Percentiles rank a stretch among this genome's conserved stretches.
Conservation (phyloP, 495 filamentous ascomycete genomes). For the Pseudevernia furfuracea region DNA sequence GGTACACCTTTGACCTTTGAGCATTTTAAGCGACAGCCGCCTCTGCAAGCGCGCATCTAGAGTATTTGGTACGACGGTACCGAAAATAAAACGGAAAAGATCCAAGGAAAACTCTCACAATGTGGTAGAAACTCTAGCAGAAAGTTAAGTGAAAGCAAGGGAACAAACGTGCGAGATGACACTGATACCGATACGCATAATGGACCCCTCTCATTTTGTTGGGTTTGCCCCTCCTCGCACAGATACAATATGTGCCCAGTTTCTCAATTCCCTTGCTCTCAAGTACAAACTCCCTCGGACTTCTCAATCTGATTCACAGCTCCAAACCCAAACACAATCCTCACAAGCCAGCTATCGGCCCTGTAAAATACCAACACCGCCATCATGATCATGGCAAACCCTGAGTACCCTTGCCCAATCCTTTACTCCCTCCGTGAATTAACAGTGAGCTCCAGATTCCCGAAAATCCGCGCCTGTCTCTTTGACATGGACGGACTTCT, state of each 20-base stretch:
- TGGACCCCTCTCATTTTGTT: background rate
- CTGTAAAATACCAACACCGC: slow-evolving; percentile 1
- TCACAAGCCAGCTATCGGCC: slow-evolving; percentile 5
- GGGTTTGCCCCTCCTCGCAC: background rate
- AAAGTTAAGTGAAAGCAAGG: background rate
- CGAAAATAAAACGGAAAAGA: background rate
- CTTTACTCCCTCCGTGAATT: slow-evolving; percentile 6
- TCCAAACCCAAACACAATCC: background rate
- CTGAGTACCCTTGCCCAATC: slow-evolving; percentile 22
- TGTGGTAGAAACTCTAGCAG: background rate
- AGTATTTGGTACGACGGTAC: background rate
- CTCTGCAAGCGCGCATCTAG: background rate
- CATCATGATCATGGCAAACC: slow-evolving; percentile 22
- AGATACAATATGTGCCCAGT: background rate
- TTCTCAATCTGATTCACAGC: background rate
- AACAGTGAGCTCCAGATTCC: slow-evolving; percentile 43
- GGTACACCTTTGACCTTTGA: no score
- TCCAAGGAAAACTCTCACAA: background rate
- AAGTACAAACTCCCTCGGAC: background rate
- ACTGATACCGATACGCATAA: background rate
- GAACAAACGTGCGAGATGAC: background rate
- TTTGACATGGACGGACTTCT: slow-evolving; percentile 99
- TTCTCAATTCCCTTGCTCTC: background rate
- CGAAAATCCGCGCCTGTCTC: slow-evolving; percentile 81
- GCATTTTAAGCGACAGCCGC: background rate